Conservation (phyloP, 345 rosid species). For the Leavenworthia alabamica region DNA sequence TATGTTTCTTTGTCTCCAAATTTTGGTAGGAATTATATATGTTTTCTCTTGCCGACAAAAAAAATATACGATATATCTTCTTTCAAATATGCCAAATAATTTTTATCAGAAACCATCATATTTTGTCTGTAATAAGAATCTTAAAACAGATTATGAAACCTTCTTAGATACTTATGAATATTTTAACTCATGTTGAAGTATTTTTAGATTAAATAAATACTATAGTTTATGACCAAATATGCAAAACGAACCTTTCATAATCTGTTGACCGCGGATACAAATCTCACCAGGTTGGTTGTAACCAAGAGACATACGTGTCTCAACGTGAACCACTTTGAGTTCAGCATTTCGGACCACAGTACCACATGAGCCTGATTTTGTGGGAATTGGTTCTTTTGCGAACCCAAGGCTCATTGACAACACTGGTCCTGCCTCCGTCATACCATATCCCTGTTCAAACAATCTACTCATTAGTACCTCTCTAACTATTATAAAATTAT, state of each 20-base stretch:
- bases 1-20: background rate
- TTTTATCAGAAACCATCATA: background rate
- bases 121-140: background rate
- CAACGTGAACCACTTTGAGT: conserved; percentile 81
- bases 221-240: no score
- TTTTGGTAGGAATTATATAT: background rate
- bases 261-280: conserved; percentile 83
- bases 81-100: background rate
- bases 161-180: background rate
- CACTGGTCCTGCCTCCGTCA: conserved; percentile 99
- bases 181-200: background rate
- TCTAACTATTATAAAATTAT: background rate
- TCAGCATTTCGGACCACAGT: conserved; percentile 88
- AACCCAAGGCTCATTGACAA: conserved; percentile 78
- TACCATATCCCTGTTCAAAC: conserved; percentile 70
- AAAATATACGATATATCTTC: background rate
- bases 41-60: background rate
- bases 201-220: background rate
- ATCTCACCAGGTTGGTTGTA: conserved; percentile 82
- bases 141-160: background rate
- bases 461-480: background rate
- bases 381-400: conserved; percentile 77
- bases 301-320: conserved; percentile 56
- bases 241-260: conserved; percentile 76
- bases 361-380: conserved; percentile 90